phyloP scores from a whole-genome alignment of 805 yeast species.

The Pichia eremophila region DNA sequence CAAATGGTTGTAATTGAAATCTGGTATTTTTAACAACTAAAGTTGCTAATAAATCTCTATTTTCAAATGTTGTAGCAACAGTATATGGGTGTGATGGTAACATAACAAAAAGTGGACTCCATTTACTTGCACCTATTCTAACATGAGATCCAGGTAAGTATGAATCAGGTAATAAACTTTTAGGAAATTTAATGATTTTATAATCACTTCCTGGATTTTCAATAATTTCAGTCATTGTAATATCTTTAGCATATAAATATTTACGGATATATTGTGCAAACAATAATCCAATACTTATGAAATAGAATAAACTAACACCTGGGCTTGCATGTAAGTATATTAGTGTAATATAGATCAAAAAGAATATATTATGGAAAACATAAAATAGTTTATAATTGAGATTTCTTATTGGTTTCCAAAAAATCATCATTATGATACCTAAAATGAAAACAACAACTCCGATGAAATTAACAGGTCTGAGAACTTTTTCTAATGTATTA shows the following conservation, averaged over 20 bases:
- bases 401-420: constrained; percentile 40
- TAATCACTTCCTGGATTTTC: constrained; percentile 10
- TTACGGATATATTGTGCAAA: constrained; percentile 30
- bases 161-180: constrained; percentile 14
- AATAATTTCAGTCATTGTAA: constrained; percentile 14
- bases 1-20: constrained; percentile 26
- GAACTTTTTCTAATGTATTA: constrained; percentile 27
- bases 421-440: constrained; percentile 29
- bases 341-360: constrained; percentile 35
- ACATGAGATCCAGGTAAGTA: constrained; percentile 49
- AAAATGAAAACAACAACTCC: constrained; percentile 40
- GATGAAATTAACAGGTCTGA: constrained; percentile 34
- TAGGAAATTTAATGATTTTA: constrained; percentile 10
- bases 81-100: constrained; percentile 65
- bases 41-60: constrained; percentile 28
- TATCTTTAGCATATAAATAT: constrained; percentile 15
- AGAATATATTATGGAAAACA: constrained; percentile 43
- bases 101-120: constrained; percentile 36
- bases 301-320: constrained; percentile 36
- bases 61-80: constrained; percentile 31
- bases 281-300: constrained; percentile 24
- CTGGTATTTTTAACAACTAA: constrained; percentile 38
- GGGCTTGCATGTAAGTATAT: constrained; percentile 64
- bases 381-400: constrained; percentile 45
- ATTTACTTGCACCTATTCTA: constrained; percentile 33